Evolutionary conservation across 2,329 filamentous ascomycete genomes (phyloP).

Genomic region (Penicillium sp.): DNA sequence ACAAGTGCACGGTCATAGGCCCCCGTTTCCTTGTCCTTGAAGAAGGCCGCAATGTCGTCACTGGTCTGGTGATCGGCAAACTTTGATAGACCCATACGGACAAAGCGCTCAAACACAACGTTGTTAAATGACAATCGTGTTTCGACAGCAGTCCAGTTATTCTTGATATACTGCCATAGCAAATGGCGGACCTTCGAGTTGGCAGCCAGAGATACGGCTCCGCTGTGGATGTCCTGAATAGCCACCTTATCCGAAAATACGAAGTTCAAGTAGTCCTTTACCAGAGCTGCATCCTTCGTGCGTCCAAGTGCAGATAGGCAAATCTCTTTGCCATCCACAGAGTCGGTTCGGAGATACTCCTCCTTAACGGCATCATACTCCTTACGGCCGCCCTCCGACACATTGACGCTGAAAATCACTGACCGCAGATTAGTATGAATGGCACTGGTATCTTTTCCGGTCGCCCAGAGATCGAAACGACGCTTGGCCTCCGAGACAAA

Average conservation of each 20-base stretch:
- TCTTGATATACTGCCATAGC: conserved; percentile 83
- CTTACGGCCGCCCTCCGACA: conserved; percentile 68
- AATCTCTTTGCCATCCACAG: conserved; percentile 88
- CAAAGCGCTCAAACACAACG: conserved; percentile 83
- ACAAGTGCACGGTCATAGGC: conserved; percentile 83
- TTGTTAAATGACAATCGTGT: conserved; percentile 74
- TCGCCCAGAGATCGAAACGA: conserved; percentile 76
- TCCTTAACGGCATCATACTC: conserved; percentile 75
- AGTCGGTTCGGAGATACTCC: conserved; percentile 78
- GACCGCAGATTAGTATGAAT: conserved; percentile 79
- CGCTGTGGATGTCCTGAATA: conserved; percentile 81
- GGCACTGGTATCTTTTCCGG: conserved; percentile 61
- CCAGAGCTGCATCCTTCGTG: conserved; percentile 66
- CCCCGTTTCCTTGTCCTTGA: conserved; percentile 78
- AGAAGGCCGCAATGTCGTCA: conserved; percentile 79
- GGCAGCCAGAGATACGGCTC: conserved; percentile 67
- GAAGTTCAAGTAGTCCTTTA: conserved; percentile 67
- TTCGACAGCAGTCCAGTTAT: conserved; percentile 73
- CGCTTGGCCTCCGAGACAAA: conserved; percentile 70
- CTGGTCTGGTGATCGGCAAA: conserved; percentile 70
- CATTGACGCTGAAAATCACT: conserved; percentile 74
- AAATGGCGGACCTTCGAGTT: conserved; percentile 71
- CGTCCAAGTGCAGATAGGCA: conserved; percentile 73
- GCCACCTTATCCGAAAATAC: conserved; percentile 82
- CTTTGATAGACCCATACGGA: conserved; percentile 72